Conservation (phyloP, 2,329 filamentous ascomycete genomes). For the Cytospora mali region DNA sequence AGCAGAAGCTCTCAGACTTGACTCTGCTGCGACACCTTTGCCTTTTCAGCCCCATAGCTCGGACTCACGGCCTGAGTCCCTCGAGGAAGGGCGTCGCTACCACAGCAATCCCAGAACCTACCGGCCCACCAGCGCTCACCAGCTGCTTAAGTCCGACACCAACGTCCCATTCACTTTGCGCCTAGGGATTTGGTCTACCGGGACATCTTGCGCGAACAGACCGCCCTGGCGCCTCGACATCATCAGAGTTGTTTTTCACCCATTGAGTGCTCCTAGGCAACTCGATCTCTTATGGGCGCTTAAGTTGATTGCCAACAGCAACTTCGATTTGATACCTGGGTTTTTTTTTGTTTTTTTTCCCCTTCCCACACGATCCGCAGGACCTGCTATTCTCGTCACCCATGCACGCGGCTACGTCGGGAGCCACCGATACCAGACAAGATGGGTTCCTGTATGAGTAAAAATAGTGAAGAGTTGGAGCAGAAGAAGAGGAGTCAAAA, state of each 20-base stretch:
- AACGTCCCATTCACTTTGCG: slow-evolving; percentile 5
- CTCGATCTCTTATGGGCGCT: slow-evolving; percentile 23
- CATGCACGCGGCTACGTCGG: slow-evolving; percentile 27
- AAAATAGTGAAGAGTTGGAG: slow-evolving; percentile 81
- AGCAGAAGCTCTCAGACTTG: slow-evolving; percentile 15
- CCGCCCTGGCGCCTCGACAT: background rate
- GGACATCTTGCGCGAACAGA: slow-evolving; percentile 13
- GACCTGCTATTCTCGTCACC: slow-evolving; percentile 17
- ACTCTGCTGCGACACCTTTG: slow-evolving; percentile 6
- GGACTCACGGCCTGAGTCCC: slow-evolving; percentile 16
- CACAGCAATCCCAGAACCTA: slow-evolving; percentile 2
- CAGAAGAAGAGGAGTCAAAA: slow-evolving; percentile 95
- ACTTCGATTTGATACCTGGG: slow-evolving; percentile 15
- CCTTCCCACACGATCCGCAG: slow-evolving; percentile 18
- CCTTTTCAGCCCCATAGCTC: slow-evolving; percentile 16
- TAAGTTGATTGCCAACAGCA: slow-evolving; percentile 16
- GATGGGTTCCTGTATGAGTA: slow-evolving; percentile 96
- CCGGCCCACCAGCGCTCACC: slow-evolving; percentile 8
- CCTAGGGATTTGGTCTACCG: slow-evolving; percentile 9
- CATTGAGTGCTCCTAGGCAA: slow-evolving; percentile 1
- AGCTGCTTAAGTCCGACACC: slow-evolving; percentile 10
- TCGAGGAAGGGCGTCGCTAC: slow-evolving; percentile 12
- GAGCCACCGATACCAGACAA: slow-evolving; percentile 37
- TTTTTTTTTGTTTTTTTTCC: no score
- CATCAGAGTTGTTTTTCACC: background rate